Base-by-base conservation (phyloP, 805 yeast genomes). In the Metahyphopichia silvanorum region DNA sequence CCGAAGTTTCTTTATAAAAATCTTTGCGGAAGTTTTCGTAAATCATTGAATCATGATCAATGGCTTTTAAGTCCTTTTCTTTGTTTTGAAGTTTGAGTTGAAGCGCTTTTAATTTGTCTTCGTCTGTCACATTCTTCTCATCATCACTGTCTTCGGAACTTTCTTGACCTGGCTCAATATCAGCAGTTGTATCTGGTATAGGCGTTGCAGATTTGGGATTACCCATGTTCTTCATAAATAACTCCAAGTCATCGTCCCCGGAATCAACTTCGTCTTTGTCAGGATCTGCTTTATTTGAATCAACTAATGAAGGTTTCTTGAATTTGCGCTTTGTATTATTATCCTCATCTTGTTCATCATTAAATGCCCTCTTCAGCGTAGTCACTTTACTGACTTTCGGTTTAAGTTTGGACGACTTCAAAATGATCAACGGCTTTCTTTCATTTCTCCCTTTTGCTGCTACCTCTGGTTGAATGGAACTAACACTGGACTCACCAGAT, bases 1-100 rank as follows among this genome's bases (percentile, higher is more conserved):
- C 82, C 3, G 62, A 69, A 1, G 83, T 75, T 41, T 79, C 86
- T 1, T 58, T 55, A 49, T 84, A 86, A 46, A 88, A 82, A 7
- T 57, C 43, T 51, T 79, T 85, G 12, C 73, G 52, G 44, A 87
- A 79, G 0, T 78, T 72, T 19, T 63, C 71, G 39, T 81, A 69
- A 2, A 60, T 56, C 9, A 71, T 55, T 29, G 52, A 47, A 25
- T 67, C 49, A 42, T 74, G 73, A 38, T 74, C 72, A 27, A 78
- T 64, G 6, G 55, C 44, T 12, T 76, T 64, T 24, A 81, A 58
- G 21, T 67, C 69, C 44, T 82, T 74, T 33, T 72, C 73, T 44
- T 71, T 64, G 44, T 65, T 67, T 31, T 63, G 72, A 21, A 68
- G 55, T 19, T 62, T 59, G 28, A 69, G 47, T 31, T 68, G 61